Conservation (phyloP, 1,139 yeast genomes). For the Kurtzmaniella quercitrusa region DNA sequence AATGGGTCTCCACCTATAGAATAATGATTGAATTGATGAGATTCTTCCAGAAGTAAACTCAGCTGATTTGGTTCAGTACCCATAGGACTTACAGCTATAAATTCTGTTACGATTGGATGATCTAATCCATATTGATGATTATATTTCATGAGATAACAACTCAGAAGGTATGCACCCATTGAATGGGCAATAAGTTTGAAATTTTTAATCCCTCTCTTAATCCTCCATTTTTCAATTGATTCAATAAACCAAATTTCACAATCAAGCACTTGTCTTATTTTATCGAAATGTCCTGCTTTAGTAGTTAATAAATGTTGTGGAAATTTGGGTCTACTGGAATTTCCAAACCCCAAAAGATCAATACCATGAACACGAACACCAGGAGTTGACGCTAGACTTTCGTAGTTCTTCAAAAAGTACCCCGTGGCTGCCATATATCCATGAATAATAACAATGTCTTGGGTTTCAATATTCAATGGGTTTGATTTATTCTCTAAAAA, state of each 20-base stretch:
- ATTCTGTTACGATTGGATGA: constrained; percentile 21
- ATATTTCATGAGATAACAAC: constrained; percentile 41
- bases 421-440: constrained; percentile 50
- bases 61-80: constrained; percentile 39
- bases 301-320: constrained; percentile 26
- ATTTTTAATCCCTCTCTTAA: constrained; percentile 16
- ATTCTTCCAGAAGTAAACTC: constrained; percentile 31
- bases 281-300: constrained; percentile 17
- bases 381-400: constrained; percentile 26
- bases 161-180: constrained; percentile 42
- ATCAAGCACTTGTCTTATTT: constrained; percentile 29
- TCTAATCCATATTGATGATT: constrained; percentile 16
- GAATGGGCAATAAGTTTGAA: constrained; percentile 40
- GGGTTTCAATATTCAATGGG: constrained; percentile 10
- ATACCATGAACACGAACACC: constrained; percentile 31
- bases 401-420: constrained; percentile 38
- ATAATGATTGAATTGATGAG: constrained; percentile 32
- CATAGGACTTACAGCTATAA: constrained; percentile 41
- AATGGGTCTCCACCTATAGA: constrained; percentile 26
- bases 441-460: constrained; percentile 34
- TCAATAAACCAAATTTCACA: constrained; percentile 45
- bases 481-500: constrained; percentile 25
- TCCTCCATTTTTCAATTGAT: constrained; percentile 36
- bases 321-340: constrained; percentile 38
- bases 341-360: constrained; percentile 45